Conservation (phyloP, 2,329 filamentous ascomycete genomes). For the Whalleya microplaca region DNA sequence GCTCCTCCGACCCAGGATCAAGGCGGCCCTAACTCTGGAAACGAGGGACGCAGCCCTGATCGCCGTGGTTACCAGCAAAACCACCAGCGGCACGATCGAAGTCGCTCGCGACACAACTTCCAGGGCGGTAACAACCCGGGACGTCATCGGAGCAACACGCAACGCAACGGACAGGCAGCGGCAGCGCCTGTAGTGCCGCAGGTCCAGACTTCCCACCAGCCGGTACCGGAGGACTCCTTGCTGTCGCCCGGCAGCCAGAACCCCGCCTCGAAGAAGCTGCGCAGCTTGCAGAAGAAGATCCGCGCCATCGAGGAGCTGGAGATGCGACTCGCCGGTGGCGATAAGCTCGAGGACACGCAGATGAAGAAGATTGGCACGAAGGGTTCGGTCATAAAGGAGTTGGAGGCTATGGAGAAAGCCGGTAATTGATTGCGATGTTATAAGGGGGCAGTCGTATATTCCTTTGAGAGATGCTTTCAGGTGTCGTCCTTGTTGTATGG, state of each 20-base stretch:
- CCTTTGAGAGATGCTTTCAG: background rate
- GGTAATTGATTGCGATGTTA: conserved; percentile 10
- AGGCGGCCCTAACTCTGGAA: conserved; percentile 47
- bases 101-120: conserved; percentile 55
- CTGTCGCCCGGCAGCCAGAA: conserved; percentile 53
- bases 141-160: conserved; percentile 56
- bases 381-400: conserved; percentile 78
- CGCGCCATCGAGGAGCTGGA: conserved; percentile 97
- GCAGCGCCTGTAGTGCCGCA: conserved; percentile 33
- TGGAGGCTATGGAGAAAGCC: conserved; percentile 62
- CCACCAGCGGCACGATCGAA: conserved; percentile 50
- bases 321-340: conserved; percentile 90
- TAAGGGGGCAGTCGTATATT: background rate
- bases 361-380: conserved; percentile 98
- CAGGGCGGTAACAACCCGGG: conserved; percentile 49
- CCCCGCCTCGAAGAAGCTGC: conserved; percentile 91
- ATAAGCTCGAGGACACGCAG: conserved; percentile 98
- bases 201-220: conserved; percentile 38
- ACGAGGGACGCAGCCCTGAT: conserved; percentile 67
- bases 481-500: background rate
- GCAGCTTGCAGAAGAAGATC: conserved; percentile 94
- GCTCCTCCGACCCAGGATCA: conserved; percentile 50
- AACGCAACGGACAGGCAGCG: conserved; percentile 42
- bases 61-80: conserved; percentile 63
- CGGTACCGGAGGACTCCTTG: conserved; percentile 53